Base-by-base conservation (phyloP, 2,329 filamentous ascomycete species). In the Ceratocystis alfenasii region DNA sequence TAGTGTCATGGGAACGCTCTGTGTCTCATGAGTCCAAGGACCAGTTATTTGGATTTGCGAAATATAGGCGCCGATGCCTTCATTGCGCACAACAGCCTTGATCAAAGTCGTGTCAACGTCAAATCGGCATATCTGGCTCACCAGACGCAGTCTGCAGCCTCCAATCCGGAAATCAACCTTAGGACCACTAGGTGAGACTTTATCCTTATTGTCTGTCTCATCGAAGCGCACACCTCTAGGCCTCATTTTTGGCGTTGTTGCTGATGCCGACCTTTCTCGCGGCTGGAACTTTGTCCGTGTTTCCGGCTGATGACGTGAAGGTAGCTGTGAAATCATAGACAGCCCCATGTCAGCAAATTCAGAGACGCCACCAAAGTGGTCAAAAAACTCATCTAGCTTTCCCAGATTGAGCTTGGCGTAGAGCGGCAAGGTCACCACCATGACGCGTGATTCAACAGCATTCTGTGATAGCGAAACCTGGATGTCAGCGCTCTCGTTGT, bases 331-430 rank as follows among this genome's bases (percentile, higher is more conserved):
- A 10, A 87, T 84, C 69, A 95, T 88, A 0, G 93, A 96, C 67
- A 83, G 88, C 69, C 91, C 89, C 73, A 96, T 83, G 71, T 94
- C 95, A 55, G 99, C 78, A 64, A 99, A 87, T 69, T 91, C 90
- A 74, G 92, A 96, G 55, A 99, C 78, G 0, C 94, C 94, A 45
- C 94, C 94, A 75, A 96, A 92, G 80, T 89, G 90, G 66, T 85
- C 84, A 68, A 97, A 85, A 0, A 89, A 89, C 71, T 96, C 91
- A 70, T 97, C 94, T 25, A 97, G 77, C 65, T 84, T 83, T 69
- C 87, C 86, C 17, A 96, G 77, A 72, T 97, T 89, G 50, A 97
- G 76, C 66, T 86, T 83, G 8, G 96, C 74, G 67, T 87, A 83
- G 1, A 96, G 74, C 5, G 92, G 90, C 8, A 95, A 79, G 0